Base-by-base conservation (phyloP, 139 green algal species). In the Chlorella sp. region DNA sequence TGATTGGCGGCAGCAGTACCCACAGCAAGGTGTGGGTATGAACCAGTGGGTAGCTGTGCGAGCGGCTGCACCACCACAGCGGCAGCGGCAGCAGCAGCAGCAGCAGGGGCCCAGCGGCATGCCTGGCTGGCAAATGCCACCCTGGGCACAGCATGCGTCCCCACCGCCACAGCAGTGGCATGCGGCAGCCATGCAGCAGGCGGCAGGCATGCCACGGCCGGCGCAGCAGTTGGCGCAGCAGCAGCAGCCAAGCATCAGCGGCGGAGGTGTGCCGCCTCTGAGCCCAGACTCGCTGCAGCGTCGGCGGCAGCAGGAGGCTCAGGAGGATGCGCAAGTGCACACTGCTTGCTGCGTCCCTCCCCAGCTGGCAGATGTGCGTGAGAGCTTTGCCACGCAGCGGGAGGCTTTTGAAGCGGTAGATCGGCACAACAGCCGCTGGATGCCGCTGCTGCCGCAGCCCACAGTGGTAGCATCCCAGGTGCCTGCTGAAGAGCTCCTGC, bases 351-450 rank as follows among this genome's bases (percentile, higher is more conserved):
- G 2, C 51, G 14, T 60, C 51, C 51, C 51, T 20, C 58, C 68
- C 11, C 60, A 81, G 19, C 77, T 88, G 28, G 32, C 41, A 16
- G 56, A 80, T 6, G 70, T 89, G 36, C 70, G 65, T 1, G 43
- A 69, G 0, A 74, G 32, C 65, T 92, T 91, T 26, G 32, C 73
- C n/a, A 83, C 75, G 44, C 88, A 92, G 81, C 73, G 76, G 28
- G 88, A 92, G 34, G 88, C 88, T 2, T 80, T 92, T 40, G 77
- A 84, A 4, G 76, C 81, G 40, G 87, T 87, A n/a, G 88, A 92
- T 54, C 51, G 51, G 22, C 88, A 82, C 77, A 92, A 92, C 75
- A 26, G 14, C 28, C 28, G 64, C 26, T 38, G 20, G n/a, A 72
- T 88, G 78, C 65, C 75, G 32, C 38, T 26, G 51, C 46, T 73